These are phyloP conservation scores for Cyberlindnera euphorbiiphila DNA, from an alignment of 805 yeast genomes.

Conservation along the genomic window DNA sequence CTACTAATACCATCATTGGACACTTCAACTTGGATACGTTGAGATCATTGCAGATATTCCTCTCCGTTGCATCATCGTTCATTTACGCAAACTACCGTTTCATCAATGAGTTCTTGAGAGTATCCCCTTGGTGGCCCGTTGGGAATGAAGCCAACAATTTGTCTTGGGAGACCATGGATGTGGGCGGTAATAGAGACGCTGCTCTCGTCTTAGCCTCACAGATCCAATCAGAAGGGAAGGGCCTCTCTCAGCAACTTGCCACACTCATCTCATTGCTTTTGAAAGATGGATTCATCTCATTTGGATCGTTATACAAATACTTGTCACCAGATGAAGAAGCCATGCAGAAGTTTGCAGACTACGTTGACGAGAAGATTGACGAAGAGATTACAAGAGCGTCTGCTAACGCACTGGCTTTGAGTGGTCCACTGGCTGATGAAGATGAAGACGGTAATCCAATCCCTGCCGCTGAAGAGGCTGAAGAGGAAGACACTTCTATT, in stretches of 20 bases:
- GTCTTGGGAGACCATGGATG: conserved; percentile 31
- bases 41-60: conserved; percentile 58
- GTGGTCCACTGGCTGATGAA: conserved; percentile 77
- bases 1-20: conserved; percentile 59
- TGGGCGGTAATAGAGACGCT: conserved; percentile 55
- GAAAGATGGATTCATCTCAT: conserved; percentile 61
- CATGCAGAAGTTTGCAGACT: conserved; percentile 40
- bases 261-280: conserved; percentile 52
- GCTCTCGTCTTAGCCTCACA: conserved; percentile 52
- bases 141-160: conserved; percentile 30
- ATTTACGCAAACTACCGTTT: conserved; percentile 43
- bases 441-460: conserved; percentile 38
- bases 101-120: conserved; percentile 45
- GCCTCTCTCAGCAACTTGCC: conserved; percentile 30
- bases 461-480: conserved; percentile 4
- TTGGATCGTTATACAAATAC: conserved; percentile 55
- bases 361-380: conserved; percentile 45
- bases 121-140: conserved; percentile 67
- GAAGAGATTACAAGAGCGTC: conserved; percentile 57
- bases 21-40: conserved; percentile 73
- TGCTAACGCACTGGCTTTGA: conserved; percentile 79
- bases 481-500: conserved; percentile 1
- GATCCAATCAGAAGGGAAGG: conserved; percentile 23
- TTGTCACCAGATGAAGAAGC: conserved; percentile 49
- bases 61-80: conserved; percentile 48